phyloP scores from a whole-genome alignment of 2,329 filamentous ascomycete species.

The Aspergillus sp. region DNA sequence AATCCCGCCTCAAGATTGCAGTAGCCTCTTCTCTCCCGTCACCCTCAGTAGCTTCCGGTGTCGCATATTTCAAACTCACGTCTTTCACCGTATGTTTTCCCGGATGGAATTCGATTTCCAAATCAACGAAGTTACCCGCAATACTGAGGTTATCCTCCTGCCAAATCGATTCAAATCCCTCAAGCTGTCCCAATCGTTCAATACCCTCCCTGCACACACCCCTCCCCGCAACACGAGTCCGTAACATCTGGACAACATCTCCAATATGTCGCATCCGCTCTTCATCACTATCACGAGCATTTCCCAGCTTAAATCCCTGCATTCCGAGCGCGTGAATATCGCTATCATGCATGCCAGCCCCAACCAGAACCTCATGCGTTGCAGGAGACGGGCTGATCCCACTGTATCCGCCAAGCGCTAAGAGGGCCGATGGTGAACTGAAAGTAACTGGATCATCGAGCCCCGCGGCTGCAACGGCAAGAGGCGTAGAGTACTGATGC shows the following conservation, averaged over 20 bases:
- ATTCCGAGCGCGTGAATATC: constrained; percentile 36
- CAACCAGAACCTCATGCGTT: constrained; percentile 30
- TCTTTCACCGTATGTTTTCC: constrained; percentile 36
- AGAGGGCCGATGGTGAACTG: constrained; percentile 40
- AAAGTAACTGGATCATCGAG: constrained; percentile 38
- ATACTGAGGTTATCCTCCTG: constrained; percentile 42
- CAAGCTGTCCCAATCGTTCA: constrained; percentile 36
- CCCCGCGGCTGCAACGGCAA: constrained; percentile 29
- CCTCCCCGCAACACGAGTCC: constrained; percentile 34
- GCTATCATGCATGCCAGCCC: constrained; percentile 30
- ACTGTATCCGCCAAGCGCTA: constrained; percentile 38
- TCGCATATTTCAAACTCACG: constrained; percentile 39
- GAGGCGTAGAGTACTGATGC: constrained; percentile 39
- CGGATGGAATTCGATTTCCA: constrained; percentile 41
- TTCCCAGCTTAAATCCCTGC: constrained; percentile 30
- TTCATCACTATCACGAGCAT: constrained; percentile 33
- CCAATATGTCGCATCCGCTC: constrained; percentile 37
- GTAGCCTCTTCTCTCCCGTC: constrained; percentile 38
- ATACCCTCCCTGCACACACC: constrained; percentile 39
- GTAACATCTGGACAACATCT: constrained; percentile 35
- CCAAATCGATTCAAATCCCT: constrained; percentile 43
- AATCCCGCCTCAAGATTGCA: constrained; percentile 34
- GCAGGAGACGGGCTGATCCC: constrained; percentile 36
- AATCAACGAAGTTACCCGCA: constrained; percentile 41
- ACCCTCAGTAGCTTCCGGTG: constrained; percentile 34